A percentile compares a stretch with the other conserved stretches of the same genome.
These are phyloP conservation scores for Gossypium herbaceum DNA, from an alignment of 345 rosid species.

Conservation along the genomic window DNA sequence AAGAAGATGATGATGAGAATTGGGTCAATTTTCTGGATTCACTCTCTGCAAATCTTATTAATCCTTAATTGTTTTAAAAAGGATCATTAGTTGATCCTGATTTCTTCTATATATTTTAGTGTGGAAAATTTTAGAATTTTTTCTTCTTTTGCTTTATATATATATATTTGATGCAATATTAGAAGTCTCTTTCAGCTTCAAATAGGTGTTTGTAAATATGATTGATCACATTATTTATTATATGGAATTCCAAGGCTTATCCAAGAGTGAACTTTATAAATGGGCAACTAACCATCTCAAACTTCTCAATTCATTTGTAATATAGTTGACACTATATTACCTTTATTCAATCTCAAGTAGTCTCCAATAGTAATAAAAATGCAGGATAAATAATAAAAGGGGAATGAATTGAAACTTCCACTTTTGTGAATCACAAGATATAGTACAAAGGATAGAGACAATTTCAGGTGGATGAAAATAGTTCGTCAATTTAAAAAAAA, in stretches of 20 bases:
- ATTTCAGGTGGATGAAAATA: slow-evolving; percentile 8
- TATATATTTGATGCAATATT: neutral
- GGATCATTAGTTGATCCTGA: neutral
- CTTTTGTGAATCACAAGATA: too few relatives aligned
- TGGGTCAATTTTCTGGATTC: slow-evolving; percentile 69
- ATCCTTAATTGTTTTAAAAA: slow-evolving; percentile 24
- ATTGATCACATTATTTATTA: neutral
- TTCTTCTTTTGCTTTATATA: slow-evolving; percentile 13
- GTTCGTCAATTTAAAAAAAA: neutral
- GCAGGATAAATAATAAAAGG: too few relatives aligned
- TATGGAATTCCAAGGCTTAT: neutral
- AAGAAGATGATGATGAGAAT: slow-evolving; percentile 56
- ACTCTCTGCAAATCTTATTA: slow-evolving; percentile 44
- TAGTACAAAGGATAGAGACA: neutral
- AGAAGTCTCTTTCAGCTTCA: slow-evolving; percentile 14
- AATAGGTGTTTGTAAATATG: slow-evolving; percentile 26
- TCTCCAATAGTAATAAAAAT: too few relatives aligned
- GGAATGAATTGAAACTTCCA: too few relatives aligned
- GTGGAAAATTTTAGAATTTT: slow-evolving; percentile 5
- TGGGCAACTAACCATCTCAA: neutral
- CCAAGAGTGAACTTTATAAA: slow-evolving; percentile 8
- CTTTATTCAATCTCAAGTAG: too few relatives aligned
- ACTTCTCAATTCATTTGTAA: too few relatives aligned
- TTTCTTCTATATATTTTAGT: neutral
- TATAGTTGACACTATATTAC: too few relatives aligned